Conservation (phyloP, 2,329 filamentous ascomycete species). For the Hypoxylon sp. region DNA sequence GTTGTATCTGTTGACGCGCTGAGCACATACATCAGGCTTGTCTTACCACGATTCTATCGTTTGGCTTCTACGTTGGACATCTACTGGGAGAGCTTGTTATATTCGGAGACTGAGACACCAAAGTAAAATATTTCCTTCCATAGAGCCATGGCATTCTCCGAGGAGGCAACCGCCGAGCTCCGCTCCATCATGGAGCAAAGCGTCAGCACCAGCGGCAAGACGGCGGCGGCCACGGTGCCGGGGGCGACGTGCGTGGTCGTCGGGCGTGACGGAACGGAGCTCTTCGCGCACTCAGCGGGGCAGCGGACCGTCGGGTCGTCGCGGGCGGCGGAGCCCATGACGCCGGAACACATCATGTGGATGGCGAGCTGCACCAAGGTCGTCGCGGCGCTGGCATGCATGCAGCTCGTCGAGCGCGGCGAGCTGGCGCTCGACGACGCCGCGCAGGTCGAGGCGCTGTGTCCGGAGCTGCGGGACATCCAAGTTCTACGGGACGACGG, state of each 20-base stretch:
- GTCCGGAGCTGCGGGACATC: constrained; percentile 57
- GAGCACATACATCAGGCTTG: too few species aligned
- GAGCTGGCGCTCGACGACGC: constrained; percentile 57
- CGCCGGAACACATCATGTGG: constrained; percentile 67
- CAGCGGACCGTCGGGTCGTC: constrained; percentile 52
- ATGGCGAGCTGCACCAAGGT: constrained; percentile 67
- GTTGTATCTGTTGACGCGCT: too few species aligned
- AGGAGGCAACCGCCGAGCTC: constrained; percentile 30
- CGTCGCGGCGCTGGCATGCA: constrained; percentile 59
- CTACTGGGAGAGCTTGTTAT: too few species aligned
- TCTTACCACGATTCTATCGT: not conserved
- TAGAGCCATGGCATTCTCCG: constrained; percentile 31
- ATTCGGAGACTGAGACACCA: not conserved
- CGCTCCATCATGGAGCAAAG: constrained; percentile 34
- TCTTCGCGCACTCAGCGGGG: constrained; percentile 57
- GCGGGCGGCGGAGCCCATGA: constrained; percentile 65
- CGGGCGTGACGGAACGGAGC: constrained; percentile 49
- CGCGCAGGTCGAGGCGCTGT: constrained; percentile 55
- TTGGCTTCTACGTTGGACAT: not conserved
- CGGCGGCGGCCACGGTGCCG: constrained; percentile 23
- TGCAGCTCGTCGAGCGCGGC: constrained; percentile 65
- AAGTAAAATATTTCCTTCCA: not conserved
- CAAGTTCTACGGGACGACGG: constrained; percentile 54
- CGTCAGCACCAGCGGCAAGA: constrained; percentile 12
- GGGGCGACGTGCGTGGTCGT: constrained; percentile 43